Evolutionary conservation across 164 flowering plant species (phyloP).

Genomic region (Aristolochia californica): DNA sequence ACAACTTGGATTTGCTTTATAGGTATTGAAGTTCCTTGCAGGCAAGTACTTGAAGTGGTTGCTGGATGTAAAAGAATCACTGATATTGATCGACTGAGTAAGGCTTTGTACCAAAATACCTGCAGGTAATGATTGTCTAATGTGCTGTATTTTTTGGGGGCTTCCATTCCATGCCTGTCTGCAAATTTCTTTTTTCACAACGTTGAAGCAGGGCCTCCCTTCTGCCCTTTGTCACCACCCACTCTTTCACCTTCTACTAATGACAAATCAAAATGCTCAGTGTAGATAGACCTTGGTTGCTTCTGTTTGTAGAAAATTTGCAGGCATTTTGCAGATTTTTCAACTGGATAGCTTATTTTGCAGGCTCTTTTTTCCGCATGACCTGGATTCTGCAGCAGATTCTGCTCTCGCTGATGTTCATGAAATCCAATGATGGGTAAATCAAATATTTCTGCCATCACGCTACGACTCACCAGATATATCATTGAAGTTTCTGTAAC

Average conservation of each 20-base stretch:
- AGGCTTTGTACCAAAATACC: constrained; percentile 73
- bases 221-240: too few species aligned
- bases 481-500: too few species aligned
- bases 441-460: too few species aligned
- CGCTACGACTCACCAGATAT: too few species aligned
- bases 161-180: too few species aligned
- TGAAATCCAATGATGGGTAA: constrained; percentile 7
- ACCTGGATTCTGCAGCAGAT: constrained; percentile 77
- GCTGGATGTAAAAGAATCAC: constrained; percentile 76
- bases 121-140: constrained; percentile 54
- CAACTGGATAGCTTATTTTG: constrained; percentile 7
- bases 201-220: too few species aligned
- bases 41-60: constrained; percentile 98
- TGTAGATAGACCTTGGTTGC: too few species aligned
- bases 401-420: constrained; percentile 27
- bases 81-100: constrained; percentile 53
- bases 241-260: too few species aligned
- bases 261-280: too few species aligned
- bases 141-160: background rate
- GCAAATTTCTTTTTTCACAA: too few species aligned
- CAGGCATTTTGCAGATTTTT: background rate
- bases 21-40: constrained; percentile 17
- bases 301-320: too few species aligned
- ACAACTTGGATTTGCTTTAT: background rate
- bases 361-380: constrained; percentile 97